A percentile compares a stretch with the other conserved stretches of the same genome.
Evolutionary conservation across 208 protist species (phyloP).

Genomic region (Vickermania spadyakhi): DNA sequence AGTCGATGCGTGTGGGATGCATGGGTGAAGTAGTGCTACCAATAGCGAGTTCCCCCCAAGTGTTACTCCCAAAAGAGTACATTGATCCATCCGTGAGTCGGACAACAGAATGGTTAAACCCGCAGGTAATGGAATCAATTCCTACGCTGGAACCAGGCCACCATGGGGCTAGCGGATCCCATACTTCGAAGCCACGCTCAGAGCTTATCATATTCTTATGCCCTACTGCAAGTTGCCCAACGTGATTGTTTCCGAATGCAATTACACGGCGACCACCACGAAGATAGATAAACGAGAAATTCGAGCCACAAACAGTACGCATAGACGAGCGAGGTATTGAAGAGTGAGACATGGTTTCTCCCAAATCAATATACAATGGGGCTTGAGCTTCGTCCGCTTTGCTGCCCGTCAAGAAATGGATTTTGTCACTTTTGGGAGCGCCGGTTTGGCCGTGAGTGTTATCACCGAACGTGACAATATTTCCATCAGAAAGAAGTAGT

Average conservation of each 20-base stretch:
- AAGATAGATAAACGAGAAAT: conserved; percentile 59
- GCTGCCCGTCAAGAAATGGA: background rate
- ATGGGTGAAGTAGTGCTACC: conserved; percentile 47
- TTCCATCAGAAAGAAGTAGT: conserved; percentile 48
- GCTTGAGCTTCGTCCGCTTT: background rate
- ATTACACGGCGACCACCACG: conserved; percentile 29
- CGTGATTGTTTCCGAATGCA: conserved; percentile 63
- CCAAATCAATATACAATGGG: conserved; percentile 41
- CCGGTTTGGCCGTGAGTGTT: conserved; percentile 53
- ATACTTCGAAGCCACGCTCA: conserved; percentile 36
- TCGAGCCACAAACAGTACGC: conserved; percentile 39
- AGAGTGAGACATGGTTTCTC: conserved; percentile 18
- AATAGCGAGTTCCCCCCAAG: conserved; percentile 63
- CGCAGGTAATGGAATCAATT: conserved; percentile 28
- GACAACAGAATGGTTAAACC: conserved; percentile 49
- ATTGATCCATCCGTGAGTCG: conserved; percentile 32
- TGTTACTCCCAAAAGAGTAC: conserved; percentile 63
- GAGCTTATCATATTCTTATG: conserved; percentile 28
- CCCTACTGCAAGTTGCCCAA: conserved; percentile 63
- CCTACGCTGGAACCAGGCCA: conserved; percentile 18
- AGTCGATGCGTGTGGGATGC: conserved; percentile 33
- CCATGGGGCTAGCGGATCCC: conserved; percentile 38
- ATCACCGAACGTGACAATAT: conserved; percentile 54
- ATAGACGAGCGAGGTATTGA: conserved; percentile 3
- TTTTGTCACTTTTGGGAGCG: background rate